Percentiles rank a stretch among this genome's conserved stretches.
phyloP scores from a whole-genome alignment of 257 asterid genomes.

The Plantago ovata region DNA sequence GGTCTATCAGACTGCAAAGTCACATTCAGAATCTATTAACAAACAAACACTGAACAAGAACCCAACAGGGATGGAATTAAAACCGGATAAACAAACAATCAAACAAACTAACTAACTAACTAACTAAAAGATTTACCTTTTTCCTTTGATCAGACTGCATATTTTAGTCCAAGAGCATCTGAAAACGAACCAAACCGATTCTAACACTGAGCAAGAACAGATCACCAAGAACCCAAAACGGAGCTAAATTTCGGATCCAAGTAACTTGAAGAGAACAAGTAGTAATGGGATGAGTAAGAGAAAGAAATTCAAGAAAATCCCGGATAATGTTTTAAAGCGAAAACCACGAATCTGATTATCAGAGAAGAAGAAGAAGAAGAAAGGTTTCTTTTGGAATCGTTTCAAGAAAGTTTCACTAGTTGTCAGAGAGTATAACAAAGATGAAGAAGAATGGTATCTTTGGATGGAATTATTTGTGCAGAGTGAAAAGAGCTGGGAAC shows the following conservation, averaged over 20 bases:
- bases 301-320: slow-evolving; percentile 22
- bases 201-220: slow-evolving; percentile 19
- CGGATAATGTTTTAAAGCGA: slow-evolving; percentile 22
- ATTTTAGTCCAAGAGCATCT: slow-evolving; percentile 46
- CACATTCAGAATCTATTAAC: neutral
- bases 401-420: too few species aligned
- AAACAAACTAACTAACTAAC: neutral
- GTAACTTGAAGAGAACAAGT: slow-evolving; percentile 11
- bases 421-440: too few species aligned
- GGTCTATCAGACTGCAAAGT: slow-evolving; percentile 6
- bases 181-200: slow-evolving; percentile 19
- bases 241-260: slow-evolving; percentile 32
- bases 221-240: slow-evolving; percentile 30
- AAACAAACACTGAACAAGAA: neutral
- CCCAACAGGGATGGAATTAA: neutral
- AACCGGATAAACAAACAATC: neutral
- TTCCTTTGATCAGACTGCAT: slow-evolving; percentile 83
- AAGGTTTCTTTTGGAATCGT: slow-evolving; percentile 20
- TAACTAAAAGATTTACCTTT: slow-evolving; percentile 40
- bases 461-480: slow-evolving; percentile 19
- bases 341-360: neutral
- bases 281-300: neutral
- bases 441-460: slow-evolving; percentile 18
- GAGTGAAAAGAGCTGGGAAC: neutral
- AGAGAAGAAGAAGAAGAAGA: slow-evolving; percentile 5